Evolutionary conservation across 2,329 filamentous ascomycete species (phyloP), one percentile per base, ranked within the genome.

Genomic region (Scortechinia acanthostroma): DNA sequence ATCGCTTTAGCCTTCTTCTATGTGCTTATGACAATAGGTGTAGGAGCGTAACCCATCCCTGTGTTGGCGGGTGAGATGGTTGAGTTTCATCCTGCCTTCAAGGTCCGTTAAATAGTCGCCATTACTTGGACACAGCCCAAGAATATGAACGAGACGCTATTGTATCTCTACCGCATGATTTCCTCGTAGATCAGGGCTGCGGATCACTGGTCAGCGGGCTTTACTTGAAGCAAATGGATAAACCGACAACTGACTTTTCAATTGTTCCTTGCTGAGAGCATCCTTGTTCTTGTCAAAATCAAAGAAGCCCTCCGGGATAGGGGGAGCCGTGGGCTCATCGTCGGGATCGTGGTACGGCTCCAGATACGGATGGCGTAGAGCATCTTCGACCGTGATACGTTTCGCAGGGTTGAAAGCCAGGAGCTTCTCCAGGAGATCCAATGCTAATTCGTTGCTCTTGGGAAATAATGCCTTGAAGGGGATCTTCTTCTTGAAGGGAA

Each of bases 241-340:
- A 19, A 10, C 6, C 13, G 6, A 17, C 6, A 40, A 40, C 35
- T 6, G 6, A 40, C 93, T 78, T 76, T 97, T 97, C 65, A 98
- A 69, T 69, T 98, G 90, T 71, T 98, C 93, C 72, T 98, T 98
- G 74, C 87, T 96, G 60, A 98, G 70, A 58, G 86, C 93, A 66
- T 98, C 93, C 81, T 98, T 98, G 76, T 97, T 95, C 78, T 96
- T 96, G 70, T 98, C 93, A 66, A 98, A 98, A 68, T 98, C 93
- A 64, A 98, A 98, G 75, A 98, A 98, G 64, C 95, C 91, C 65
- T 97, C 91, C 19, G 93, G 93, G 58, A 98, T 98, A 19, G 93
- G 91, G 37, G 91, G 88, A 16, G 93, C 93, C 13, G 89, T 96
- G 43, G 93, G 93, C 76, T 98, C 93, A 62, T 98, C 93, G 61